Evolutionary conservation across 23 red algal genomes (phyloP).

Genomic region (Gracilaria vermiculophylla): DNA sequence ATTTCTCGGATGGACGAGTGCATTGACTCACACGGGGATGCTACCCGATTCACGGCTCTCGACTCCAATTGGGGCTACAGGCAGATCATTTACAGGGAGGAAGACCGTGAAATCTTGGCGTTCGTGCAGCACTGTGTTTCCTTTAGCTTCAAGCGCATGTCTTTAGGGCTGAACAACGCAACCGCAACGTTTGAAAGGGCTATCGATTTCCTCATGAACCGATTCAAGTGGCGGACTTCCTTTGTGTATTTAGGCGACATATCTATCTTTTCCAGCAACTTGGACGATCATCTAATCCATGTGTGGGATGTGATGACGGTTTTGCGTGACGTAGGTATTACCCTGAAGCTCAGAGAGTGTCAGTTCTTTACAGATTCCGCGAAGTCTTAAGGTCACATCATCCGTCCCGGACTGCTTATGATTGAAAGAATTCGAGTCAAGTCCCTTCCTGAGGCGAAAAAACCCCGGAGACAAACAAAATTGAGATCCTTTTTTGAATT

Average conservation of each 20-base stretch:
- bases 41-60: background rate
- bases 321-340: background rate
- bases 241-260: conserved; percentile 31
- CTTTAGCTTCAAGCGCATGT: conserved; percentile 1
- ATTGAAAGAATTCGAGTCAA: background rate
- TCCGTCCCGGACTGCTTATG: background rate
- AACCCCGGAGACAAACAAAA: background rate
- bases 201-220: background rate
- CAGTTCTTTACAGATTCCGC: background rate
- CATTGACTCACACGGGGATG: background rate
- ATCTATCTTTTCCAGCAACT: conserved; percentile 22
- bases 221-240: background rate
- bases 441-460: background rate
- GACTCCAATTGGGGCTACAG: background rate
- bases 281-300: background rate
- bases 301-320: conserved; percentile 7
- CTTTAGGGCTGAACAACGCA: background rate
- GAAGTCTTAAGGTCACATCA: conserved; percentile 10
- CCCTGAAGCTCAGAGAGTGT: conserved; percentile 22
- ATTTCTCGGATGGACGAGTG: conserved; percentile 40
- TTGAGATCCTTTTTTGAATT: background rate
- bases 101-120: background rate
- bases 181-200: background rate
- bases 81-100: background rate
- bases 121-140: background rate